These are phyloP conservation scores for Boletus sensibilis DNA, from an alignment of 768 basidiomycete species.

Conservation along the genomic window DNA sequence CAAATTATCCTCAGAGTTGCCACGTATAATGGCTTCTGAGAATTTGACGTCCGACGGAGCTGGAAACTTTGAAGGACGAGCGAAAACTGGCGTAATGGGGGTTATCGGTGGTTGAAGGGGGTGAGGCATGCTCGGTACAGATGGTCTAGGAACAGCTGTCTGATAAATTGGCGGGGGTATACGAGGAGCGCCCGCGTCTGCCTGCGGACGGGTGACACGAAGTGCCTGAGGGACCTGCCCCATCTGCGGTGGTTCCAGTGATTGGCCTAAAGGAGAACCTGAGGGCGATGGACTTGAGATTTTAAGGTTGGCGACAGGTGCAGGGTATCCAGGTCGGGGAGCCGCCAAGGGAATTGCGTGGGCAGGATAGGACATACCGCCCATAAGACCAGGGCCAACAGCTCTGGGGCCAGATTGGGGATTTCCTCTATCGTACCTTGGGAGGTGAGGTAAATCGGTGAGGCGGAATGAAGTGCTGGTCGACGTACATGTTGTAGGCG, in stretches of 20 bases:
- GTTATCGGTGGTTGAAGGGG: slow-evolving; percentile 75
- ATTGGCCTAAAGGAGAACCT: slow-evolving; percentile 32
- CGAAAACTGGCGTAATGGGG: slow-evolving; percentile 78
- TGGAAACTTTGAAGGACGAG: slow-evolving; percentile 49
- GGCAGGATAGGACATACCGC: slow-evolving; percentile 30
- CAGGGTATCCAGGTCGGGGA: slow-evolving; percentile 72
- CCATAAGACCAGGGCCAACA: slow-evolving; percentile 49
- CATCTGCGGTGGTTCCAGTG: slow-evolving; percentile 25
- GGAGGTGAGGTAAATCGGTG: slow-evolving; percentile 5
- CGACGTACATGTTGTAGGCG: slow-evolving; percentile 67
- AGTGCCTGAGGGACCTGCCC: slow-evolving; percentile 31
- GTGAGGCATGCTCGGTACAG: slow-evolving; percentile 58
- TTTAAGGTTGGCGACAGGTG: slow-evolving; percentile 65
- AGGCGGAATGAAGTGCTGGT: slow-evolving; percentile 3
- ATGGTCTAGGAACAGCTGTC: slow-evolving; percentile 29
- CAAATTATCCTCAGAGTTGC: slow-evolving; percentile 64
- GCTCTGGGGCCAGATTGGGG: slow-evolving; percentile 56
- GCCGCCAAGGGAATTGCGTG: slow-evolving; percentile 53
- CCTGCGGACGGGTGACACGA: slow-evolving; percentile 19
- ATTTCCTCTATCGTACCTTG: slow-evolving; percentile 59
- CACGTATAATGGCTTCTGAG: slow-evolving; percentile 59
- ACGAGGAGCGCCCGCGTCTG: slow-evolving; percentile 20
- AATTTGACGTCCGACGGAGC: slow-evolving; percentile 47
- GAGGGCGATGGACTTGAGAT: slow-evolving; percentile 49
- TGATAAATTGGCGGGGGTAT: slow-evolving; percentile 35